Conservation (phyloP, 2,329 filamentous ascomycete genomes). For the Elsinoe batatas region DNA sequence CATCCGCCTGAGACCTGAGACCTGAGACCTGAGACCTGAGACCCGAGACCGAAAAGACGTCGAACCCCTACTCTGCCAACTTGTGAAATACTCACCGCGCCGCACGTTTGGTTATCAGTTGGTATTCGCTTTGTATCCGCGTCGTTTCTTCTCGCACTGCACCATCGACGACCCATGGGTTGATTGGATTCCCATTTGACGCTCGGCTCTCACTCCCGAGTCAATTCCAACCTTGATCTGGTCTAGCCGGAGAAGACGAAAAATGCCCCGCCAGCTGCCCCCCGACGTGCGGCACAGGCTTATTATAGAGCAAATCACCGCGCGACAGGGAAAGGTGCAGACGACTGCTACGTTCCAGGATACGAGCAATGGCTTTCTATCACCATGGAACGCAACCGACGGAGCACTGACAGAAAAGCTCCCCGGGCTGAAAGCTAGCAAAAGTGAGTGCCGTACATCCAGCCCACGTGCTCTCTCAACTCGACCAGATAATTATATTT, state of each 20-base stretch:
- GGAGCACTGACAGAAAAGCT: constrained; percentile 3
- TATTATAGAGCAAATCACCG: constrained; percentile 13
- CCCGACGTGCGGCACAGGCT: constrained; percentile 13
- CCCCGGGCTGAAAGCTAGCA: constrained; percentile 5
- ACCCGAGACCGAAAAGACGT: background rate
- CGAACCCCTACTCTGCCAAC: background rate
- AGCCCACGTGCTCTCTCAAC: constrained; percentile 2
- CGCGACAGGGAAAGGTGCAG: constrained; percentile 7
- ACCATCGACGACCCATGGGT: background rate
- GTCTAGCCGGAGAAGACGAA: background rate
- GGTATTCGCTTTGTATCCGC: background rate
- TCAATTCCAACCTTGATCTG: background rate
- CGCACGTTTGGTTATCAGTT: constrained; percentile 3
- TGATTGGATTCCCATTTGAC: constrained; percentile 7
- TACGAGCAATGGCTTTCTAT: constrained; percentile 5
- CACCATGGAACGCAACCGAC: background rate
- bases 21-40: background rate
- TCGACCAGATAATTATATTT: background rate
- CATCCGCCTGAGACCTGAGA: background rate
- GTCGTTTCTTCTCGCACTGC: background rate
- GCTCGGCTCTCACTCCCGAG: constrained; percentile 7
- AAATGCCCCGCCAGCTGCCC: constrained; percentile 15
- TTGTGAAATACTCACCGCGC: background rate
- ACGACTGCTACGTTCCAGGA: background rate
- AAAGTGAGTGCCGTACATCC: background rate